A percentile compares a stretch with the other conserved stretches of the same genome.
These are phyloP conservation scores for Takakia lepidozioides DNA, from an alignment of 225 moss, liverwort and hornwort genomes.

Conservation along the genomic window DNA sequence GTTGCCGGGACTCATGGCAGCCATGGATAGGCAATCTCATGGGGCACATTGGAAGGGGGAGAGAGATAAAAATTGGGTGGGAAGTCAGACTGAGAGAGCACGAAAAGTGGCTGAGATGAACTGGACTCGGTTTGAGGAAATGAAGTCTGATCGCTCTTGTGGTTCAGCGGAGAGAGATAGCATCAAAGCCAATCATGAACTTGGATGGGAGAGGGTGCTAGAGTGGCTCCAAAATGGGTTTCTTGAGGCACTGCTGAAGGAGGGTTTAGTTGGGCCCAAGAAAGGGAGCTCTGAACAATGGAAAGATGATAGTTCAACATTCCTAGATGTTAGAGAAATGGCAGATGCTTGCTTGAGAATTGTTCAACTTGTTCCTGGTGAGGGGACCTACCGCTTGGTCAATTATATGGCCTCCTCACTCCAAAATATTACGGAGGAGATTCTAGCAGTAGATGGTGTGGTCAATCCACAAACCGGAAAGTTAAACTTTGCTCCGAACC, in stretches of 20 bases:
- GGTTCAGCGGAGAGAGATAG: conserved; percentile 1
- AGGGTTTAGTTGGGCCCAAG: conserved; percentile 10
- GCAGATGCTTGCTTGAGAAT: conserved; percentile 46
- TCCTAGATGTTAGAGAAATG: conserved; percentile 8
- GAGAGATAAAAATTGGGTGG: conserved; percentile 7
- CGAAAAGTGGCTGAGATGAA: conserved; percentile 11
- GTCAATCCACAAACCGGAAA: neutral
- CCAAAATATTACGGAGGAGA: conserved; percentile 7
- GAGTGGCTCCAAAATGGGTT: conserved; percentile 73
- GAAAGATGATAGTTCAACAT: neutral
- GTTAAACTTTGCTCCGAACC: neutral
- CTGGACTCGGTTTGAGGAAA: conserved; percentile 33
- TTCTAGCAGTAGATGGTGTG: conserved; percentile 15
- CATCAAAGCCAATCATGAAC: neutral
- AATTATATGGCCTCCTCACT: conserved; percentile 13
- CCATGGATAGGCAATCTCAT: conserved; percentile 9
- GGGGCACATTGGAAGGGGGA: neutral
- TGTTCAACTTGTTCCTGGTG: conserved; percentile 29
- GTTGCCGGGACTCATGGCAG: conserved; percentile 11
- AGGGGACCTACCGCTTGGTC: conserved; percentile 44
- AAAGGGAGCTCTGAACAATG: conserved; percentile 1
- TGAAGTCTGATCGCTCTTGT: conserved; percentile 22
- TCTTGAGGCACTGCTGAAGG: conserved; percentile 44
- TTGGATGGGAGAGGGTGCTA: conserved; percentile 29
- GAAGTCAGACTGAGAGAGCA: conserved; percentile 26